Evolutionary conservation across 805 yeast species (phyloP).

Genomic region (Lipomyces yamanashiensis): DNA sequence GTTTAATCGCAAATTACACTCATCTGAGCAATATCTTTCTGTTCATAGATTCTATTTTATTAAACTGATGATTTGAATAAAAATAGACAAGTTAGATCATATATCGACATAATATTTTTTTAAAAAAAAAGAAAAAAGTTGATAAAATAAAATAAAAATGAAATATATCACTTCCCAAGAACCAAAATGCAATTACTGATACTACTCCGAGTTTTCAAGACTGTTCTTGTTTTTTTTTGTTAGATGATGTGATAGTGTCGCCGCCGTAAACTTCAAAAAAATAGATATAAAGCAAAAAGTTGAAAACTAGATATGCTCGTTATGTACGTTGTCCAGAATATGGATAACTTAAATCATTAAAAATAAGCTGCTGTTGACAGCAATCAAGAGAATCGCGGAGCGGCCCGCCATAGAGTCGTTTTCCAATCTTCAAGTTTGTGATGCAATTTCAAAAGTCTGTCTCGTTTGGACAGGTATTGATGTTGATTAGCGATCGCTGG

Average conservation of each 20-base stretch:
- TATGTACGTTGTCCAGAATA: not conserved
- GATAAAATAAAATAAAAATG: no score
- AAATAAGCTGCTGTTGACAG: not conserved
- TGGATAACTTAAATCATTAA: not conserved
- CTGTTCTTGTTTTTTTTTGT: not conserved
- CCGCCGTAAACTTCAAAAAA: not conserved
- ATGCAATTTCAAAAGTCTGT: slow-evolving; percentile 27
- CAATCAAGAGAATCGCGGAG: slow-evolving; percentile 18
- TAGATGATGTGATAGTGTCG: no score
- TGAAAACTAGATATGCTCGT: not conserved
- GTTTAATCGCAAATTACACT: no score
- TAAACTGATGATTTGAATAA: no score
- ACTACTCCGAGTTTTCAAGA: not conserved
- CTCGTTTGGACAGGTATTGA: slow-evolving; percentile 23
- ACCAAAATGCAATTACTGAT: not conserved
- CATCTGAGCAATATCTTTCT: no score
- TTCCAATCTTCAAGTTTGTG: slow-evolving; percentile 33
- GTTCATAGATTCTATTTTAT: no score
- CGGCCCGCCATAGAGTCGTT: slow-evolving; percentile 30
- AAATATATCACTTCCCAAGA: not conserved
- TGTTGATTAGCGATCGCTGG: slow-evolving; percentile 15
- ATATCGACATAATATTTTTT: no score
- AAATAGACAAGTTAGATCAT: no score
- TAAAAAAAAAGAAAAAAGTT: no score
- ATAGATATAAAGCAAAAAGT: not conserved